Evolutionary conservation across 768 basidiomycete species (phyloP), one percentile per base, ranked within the genome.

Genomic region (Boletus vermiculosoides): DNA sequence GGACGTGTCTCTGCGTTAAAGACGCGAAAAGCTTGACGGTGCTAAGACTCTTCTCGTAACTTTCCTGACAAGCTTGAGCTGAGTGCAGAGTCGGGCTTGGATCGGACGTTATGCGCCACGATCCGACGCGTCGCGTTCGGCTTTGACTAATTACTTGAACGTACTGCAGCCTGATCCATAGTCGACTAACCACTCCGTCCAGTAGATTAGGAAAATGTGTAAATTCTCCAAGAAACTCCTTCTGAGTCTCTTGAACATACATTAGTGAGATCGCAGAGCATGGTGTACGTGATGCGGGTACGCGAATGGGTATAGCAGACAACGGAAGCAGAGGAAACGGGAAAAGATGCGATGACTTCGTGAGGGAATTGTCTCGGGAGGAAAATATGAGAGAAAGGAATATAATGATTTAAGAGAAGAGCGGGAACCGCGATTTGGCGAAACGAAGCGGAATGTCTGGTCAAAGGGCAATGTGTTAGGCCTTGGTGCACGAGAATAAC

Each of bases 261-360:
- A 73, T 73, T 68, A 73, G 55, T 66, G 61, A 67, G 64, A 68
- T 68, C 55, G 50, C 62, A 59, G 53, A 68, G 59, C 68, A 70
- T 56, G 61, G 50, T 56, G 65, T 64, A 69, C 48, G 67, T 66
- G 53, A 55, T 66, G 65, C 59, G 56, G 60, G 58, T 70, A 71
- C 60, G 70, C 55, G 28, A 62, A 55, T 54, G 69, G 70, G 71
- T 71, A 73, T 74, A 70, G 44, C 45, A 31, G 42, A 66, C 55
- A 67, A 46, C 48, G 47, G 42, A 53, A 46, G 51, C 15, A 54
- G 44, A 39, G 37, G 23, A 41, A 42, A 55, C 25, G 42, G 40
- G n/a, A 40, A 57, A 52, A 50, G 54, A 63, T 59, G 65, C 61
- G 44, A 63, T 65, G 60, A 33, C 44, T 47, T 44, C 23, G 56